Base-by-base conservation (phyloP, 2,329 filamentous ascomycete genomes). In the Niveomyces coronatus region DNA sequence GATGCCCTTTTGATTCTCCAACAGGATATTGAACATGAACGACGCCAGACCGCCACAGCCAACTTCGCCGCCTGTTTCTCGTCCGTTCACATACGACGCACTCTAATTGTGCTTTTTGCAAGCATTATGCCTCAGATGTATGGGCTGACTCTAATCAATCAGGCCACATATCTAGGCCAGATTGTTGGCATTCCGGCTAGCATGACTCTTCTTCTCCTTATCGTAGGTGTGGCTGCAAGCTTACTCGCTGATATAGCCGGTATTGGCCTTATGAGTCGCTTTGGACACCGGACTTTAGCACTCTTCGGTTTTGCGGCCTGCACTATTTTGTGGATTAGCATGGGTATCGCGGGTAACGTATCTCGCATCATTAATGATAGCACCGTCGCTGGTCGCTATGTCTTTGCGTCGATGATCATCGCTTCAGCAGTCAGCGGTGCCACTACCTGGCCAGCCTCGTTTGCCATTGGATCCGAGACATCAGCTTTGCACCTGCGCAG, bases 261-360 rank as follows among this genome's bases (percentile, higher is more conserved):
- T 15, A 56, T 71, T 24, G 68, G 62, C 61, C 48, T 64, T 0
- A 46, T 69, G 31, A 55, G 59, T 3, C 49, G 51, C 8, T 48
- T 67, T 17, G 64, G 61, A 2, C 55, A 67, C 3, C 54, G 67
- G 13, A 49, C 40, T 4, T 52, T 70, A 5, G 55, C 59, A 13
- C 17, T 66, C 3, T 31, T 34, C 2, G 62, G 60, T 0, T 45
- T 68, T 4, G 36, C 39, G 0, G 41, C 57, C 7, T 46, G 58
- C 2, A 47, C 54, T 0, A 31, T 60, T 1, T 42, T 70, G 1
- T 71, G 67, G 65, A 46, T 59, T 5, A 53, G 51, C 1, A 64
- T 70, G 53, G 68, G 68, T 1, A 57, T 72, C n/a, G 57, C 62
- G 0, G 67, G 67, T 3, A 65, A 58, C 44, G 67, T 61, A 43